Conservation (phyloP, 352 stramenopile species). For the Phytopythium helicoides region DNA sequence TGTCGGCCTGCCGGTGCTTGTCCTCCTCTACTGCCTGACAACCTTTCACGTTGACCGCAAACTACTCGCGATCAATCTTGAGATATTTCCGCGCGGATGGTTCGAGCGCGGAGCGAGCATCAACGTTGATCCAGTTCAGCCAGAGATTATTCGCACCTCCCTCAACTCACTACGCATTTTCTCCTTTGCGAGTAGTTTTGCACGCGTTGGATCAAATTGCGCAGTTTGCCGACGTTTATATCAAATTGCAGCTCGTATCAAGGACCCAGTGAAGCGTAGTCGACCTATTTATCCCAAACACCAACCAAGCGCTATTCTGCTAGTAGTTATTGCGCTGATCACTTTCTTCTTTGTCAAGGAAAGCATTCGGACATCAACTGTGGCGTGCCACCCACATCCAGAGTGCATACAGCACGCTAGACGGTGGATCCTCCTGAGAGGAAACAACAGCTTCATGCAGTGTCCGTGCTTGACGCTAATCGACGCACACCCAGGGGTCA, state of each 20-base stretch:
- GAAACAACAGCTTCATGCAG: conserved; percentile 10
- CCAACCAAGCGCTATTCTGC: conserved; percentile 1
- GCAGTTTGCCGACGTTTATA: conserved; percentile 19
- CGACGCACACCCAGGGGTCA: conserved; percentile 11
- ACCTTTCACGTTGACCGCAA: conserved; percentile 28
- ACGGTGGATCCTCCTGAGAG: conserved; percentile 11
- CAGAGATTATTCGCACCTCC: conserved; percentile 17
- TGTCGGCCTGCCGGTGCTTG: conserved; percentile 27
- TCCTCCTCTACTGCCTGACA: conserved; percentile 24
- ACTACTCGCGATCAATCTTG: conserved; percentile 28
- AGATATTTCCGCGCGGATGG: conserved; percentile 19
- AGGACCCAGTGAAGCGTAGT: conserved; percentile 1
- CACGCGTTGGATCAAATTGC: conserved; percentile 22
- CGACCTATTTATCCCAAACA: conserved; percentile 15
- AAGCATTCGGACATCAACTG: conserved; percentile 8
- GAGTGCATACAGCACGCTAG: conserved; percentile 22
- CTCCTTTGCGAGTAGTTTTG: conserved; percentile 20
- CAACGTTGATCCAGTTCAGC: conserved; percentile 22
- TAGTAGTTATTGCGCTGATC: conserved; percentile 9
- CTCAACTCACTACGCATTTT: conserved; percentile 31
- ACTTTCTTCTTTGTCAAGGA: conserved; percentile 5
- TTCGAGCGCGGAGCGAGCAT: conserved; percentile 30
- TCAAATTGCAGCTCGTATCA: conserved; percentile 7
- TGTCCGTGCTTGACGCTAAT: conserved; percentile 37
- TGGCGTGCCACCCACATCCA: conserved; percentile 7